Evolutionary conservation across 2,329 filamentous ascomycete species (phyloP), one percentile per base, ranked within the genome.

Genomic region (Fusarium sp.): DNA sequence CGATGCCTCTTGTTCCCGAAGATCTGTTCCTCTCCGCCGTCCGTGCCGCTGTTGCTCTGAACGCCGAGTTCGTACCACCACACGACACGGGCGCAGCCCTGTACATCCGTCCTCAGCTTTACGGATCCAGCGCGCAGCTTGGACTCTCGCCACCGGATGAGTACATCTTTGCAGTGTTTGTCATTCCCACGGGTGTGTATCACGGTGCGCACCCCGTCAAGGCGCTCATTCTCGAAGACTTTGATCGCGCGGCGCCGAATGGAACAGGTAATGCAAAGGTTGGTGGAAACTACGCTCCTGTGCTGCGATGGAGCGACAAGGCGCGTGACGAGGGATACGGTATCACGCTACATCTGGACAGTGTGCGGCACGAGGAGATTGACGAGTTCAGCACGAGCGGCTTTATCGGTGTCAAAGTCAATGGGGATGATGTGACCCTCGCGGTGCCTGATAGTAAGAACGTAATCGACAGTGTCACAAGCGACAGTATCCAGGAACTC

Each of bases 301-400:
- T 98, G 7, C 81, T 98, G 75, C 86, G 92, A 57, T 94, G 93
- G 86, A 97, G 92, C 76, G 94, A 97, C 74, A 90, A 87, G 75
- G 95, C 96, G 1, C 84, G 91, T 60, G 82, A 84, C 18, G 87
- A 93, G 62, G 95, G 95, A 33, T 98, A 88, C 76, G 94, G 93
- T n/a, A 98, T 98, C 76, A 98, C 95, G 3, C 84, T 98, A 75
- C 95, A 98, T 78, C 83, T 98, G 56, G 96, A 98, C 81, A 96
- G 92, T 78, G 89, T 90, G 75, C 92, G 88, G 11, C 88, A 94
- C 72, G 91, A 88, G 62, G 93, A 97, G 78, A 88, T 99, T 66
- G 95, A 99, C 76, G 95, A 99, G 84, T 99, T 98, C 78, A 96
- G 92, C 71, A 98, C 96, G 0, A 94, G 91, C 67, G 95, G 93